These are phyloP conservation scores for Wallacemonas sp. DNA, from an alignment of 208 protist genomes.

Conservation along the genomic window DNA sequence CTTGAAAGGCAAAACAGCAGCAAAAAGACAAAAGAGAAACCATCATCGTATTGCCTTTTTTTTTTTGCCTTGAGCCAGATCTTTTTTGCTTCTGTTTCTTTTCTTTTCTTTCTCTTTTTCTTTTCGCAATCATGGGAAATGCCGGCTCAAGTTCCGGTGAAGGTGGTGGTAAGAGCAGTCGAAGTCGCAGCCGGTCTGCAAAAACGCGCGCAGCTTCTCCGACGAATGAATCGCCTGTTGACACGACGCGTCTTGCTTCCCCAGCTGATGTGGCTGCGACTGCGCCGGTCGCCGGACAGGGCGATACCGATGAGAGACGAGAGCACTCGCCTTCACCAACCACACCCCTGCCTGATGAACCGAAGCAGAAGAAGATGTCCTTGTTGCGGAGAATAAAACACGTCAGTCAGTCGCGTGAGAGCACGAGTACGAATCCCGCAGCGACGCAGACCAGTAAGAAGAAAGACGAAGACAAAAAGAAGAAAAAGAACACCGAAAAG, in stretches of 20 bases:
- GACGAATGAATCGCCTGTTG: neutral
- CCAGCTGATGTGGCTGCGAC: neutral
- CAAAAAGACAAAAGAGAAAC: no score
- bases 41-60: neutral
- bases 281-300: no score
- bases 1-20: no score
- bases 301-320: no score
- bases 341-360: neutral
- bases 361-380: conserved; percentile 1
- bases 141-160: neutral
- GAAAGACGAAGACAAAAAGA: neutral
- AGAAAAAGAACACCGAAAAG: neutral
- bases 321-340: neutral
- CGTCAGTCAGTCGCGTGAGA: neutral
- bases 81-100: no score
- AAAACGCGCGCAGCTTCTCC: neutral
- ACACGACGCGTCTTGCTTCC: neutral
- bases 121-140: conserved; percentile 5
- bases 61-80: no score
- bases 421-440: neutral
- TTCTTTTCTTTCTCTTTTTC: neutral
- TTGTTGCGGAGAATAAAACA: neutral
- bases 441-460: neutral
- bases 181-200: conserved; percentile 3
- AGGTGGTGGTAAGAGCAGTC: neutral